Conservation (phyloP, 129 eudicot genomes). For the Pittosporum tobira region DNA sequence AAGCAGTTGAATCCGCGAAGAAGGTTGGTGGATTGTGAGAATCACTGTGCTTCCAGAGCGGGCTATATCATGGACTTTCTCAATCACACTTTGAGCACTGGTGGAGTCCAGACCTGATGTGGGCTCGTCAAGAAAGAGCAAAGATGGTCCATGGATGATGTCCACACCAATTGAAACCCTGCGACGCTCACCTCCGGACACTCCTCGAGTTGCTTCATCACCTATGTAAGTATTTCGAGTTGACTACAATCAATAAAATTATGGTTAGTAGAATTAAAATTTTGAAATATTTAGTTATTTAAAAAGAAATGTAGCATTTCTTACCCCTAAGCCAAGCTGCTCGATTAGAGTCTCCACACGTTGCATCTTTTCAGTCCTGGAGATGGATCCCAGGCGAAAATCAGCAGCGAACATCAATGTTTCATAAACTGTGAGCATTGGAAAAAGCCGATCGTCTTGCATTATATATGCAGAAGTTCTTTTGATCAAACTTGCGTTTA, state of each 20-base stretch:
- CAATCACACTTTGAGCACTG: conserved; percentile 72
- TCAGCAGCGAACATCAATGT: conserved; percentile 77
- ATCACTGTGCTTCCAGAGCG: conserved; percentile 68
- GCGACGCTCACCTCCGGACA: conserved; percentile 85
- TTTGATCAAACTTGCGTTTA: conserved; percentile 57
- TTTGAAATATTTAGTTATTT: no score
- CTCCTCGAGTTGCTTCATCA: conserved; percentile 75
- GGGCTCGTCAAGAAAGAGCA: conserved; percentile 84
- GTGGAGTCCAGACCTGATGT: conserved; percentile 92
- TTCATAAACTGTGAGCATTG: conserved; percentile 75
- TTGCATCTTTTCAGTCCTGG: conserved; percentile 47
- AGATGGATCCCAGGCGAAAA: conserved; percentile 55
- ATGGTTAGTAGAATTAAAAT: no score
- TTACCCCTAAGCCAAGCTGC: conserved; percentile 73
- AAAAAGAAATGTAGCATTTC: conserved; percentile 4
- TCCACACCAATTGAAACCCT: conserved; percentile 85
- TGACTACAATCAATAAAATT: conserved; percentile 29
- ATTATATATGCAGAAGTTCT: conserved; percentile 73
- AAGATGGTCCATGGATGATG: conserved; percentile 76
- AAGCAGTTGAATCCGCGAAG: conserved; percentile 47
- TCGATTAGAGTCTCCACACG: conserved; percentile 62
- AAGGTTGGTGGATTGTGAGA: conserved; percentile 78
- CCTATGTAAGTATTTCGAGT: conserved; percentile 70
- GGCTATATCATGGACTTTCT: conserved; percentile 70
- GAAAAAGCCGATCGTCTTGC: conserved; percentile 76